phyloP scores from a whole-genome alignment of 768 basidiomycete species.

The Boletus pseudopeckii region DNA sequence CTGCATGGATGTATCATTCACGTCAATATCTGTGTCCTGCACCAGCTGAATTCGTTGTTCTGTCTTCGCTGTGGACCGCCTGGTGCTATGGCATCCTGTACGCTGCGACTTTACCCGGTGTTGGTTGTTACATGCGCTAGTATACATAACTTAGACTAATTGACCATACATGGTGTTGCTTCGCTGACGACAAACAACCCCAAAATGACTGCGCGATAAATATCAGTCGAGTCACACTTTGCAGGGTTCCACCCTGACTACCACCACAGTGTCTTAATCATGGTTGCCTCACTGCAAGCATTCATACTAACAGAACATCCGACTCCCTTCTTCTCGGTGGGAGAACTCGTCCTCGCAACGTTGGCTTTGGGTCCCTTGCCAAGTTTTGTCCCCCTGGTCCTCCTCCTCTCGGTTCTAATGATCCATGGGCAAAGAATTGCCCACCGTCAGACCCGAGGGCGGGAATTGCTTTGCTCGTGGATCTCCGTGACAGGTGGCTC shows the following conservation, averaged over 20 bases:
- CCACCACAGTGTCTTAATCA: constrained; percentile 8
- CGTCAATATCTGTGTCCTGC: background rate
- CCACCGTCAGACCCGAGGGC: constrained; percentile 26
- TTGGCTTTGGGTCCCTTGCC: constrained; percentile 31
- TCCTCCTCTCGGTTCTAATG: constrained; percentile 25
- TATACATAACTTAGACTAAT: background rate
- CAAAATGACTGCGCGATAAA: constrained; percentile 16
- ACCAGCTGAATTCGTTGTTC: background rate
- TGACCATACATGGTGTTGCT: constrained; percentile 3
- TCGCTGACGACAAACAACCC: constrained; percentile 20
- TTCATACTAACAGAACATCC: constrained; percentile 26
- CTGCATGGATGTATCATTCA: background rate
- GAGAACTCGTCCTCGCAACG: constrained; percentile 21
- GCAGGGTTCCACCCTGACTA: constrained; percentile 1
- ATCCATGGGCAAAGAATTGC: constrained; percentile 33
- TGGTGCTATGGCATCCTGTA: background rate
- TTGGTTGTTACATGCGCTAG: background rate
- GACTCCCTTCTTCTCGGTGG: constrained; percentile 20
- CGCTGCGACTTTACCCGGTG: background rate
- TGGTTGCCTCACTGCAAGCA: constrained; percentile 20
- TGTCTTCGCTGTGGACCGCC: background rate
- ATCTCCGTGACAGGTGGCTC: constrained; percentile 39
- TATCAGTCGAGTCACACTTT: background rate
- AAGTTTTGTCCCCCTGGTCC: constrained; percentile 32
- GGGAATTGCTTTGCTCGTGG: constrained; percentile 34